These are phyloP conservation scores for Xylariaceae sp. DNA, from an alignment of 2,329 filamentous ascomycete species.

Conservation along the genomic window DNA sequence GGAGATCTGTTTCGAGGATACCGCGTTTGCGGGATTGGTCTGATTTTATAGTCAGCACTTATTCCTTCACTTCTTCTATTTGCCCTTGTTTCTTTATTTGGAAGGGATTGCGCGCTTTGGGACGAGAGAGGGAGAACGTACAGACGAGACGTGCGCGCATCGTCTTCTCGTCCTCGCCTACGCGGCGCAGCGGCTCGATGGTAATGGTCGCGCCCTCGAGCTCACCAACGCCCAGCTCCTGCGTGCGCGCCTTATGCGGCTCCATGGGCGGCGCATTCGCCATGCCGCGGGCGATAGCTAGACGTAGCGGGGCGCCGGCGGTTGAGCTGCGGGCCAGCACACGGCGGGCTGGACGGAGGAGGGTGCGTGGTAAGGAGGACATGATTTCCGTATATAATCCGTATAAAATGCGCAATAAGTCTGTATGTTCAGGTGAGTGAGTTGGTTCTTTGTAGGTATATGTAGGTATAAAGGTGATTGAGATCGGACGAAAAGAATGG, in stretches of 20 bases:
- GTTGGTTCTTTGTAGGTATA: too few relatives aligned
- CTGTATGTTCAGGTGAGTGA: not conserved
- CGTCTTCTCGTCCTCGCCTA: slow-evolving; percentile 76
- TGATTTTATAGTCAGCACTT: slow-evolving; percentile 34
- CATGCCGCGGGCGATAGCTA: slow-evolving; percentile 15
- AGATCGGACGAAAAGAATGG: not conserved
- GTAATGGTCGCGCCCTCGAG: slow-evolving; percentile 80
- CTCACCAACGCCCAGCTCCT: slow-evolving; percentile 76
- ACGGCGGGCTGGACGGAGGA: slow-evolving; percentile 24
- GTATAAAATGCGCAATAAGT: not conserved
- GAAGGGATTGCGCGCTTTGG: not conserved
- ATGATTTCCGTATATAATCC: slow-evolving; percentile 8
- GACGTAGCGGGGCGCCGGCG: slow-evolving; percentile 17
- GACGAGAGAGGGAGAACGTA: slow-evolving; percentile 37
- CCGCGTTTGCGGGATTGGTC: slow-evolving; percentile 97
- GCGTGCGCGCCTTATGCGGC: slow-evolving; percentile 23
- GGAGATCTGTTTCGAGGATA: slow-evolving; percentile 89
- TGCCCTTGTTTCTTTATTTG: too few relatives aligned
- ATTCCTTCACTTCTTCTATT: too few relatives aligned
- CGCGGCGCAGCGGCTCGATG: slow-evolving; percentile 81
- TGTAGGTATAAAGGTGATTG: not conserved
- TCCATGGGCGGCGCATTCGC: slow-evolving; percentile 29
- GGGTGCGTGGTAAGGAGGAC: slow-evolving; percentile 22
- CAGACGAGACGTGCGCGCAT: slow-evolving; percentile 79
- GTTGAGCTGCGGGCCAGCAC: slow-evolving; percentile 3